phyloP scores from a whole-genome alignment of 306 rosid species.

The Acacia melanoxylon region DNA sequence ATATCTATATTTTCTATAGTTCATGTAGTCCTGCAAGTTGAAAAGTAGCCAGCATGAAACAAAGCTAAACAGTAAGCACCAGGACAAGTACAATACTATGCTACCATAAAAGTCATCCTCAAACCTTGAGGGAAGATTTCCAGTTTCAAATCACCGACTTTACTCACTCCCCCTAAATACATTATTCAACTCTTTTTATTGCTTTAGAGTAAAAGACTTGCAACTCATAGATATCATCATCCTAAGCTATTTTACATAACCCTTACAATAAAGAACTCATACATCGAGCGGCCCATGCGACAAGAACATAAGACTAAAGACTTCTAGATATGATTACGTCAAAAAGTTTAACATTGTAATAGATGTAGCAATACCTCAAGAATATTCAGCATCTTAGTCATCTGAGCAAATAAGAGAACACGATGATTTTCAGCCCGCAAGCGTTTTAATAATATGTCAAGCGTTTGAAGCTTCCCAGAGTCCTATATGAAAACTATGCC shows the following conservation, averaged over 20 bases:
- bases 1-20: constrained; percentile 87
- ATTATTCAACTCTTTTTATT: constrained; percentile 2
- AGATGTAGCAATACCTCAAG: constrained; percentile 71
- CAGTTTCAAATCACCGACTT: constrained; percentile 16
- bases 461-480: constrained; percentile 99
- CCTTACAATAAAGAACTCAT: constrained; percentile 22
- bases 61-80: not conserved
- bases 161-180: not conserved
- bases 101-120: constrained; percentile 14
- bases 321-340: not conserved
- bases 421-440: constrained; percentile 92
- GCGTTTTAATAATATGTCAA: constrained; percentile 93
- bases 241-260: constrained; percentile 3
- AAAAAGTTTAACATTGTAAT: constrained; percentile 16
- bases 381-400: constrained; percentile 99
- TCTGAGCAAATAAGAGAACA: constrained; percentile 95
- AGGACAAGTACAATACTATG: constrained; percentile 15
- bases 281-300: constrained; percentile 8
- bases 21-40: constrained; percentile 90
- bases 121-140: constrained; percentile 23
- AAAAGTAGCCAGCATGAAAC: constrained; percentile 25
- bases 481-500: constrained; percentile 57
- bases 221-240: constrained; percentile 1
- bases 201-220: not conserved
- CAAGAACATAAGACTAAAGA: constrained; percentile 5